phyloP scores from a whole-genome alignment of 345 rosid genomes.

The Moricandia arvensis region DNA sequence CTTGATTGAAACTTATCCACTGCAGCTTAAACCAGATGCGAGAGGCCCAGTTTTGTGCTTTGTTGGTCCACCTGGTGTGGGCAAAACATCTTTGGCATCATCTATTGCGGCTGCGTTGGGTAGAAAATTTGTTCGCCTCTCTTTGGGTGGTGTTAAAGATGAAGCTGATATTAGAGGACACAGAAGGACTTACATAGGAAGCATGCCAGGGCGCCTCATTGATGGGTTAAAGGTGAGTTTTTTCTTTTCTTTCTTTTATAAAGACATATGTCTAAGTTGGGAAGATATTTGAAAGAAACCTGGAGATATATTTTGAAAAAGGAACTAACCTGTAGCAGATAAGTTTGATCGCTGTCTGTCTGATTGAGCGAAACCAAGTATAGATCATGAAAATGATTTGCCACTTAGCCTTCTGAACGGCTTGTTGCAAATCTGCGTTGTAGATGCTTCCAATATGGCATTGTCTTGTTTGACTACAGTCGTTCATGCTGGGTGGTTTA shows the following conservation, averaged over 20 bases:
- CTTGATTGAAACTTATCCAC: slow-evolving; percentile 24
- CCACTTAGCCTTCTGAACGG: background rate
- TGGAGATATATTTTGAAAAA: background rate
- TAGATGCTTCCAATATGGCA: slow-evolving; percentile 3
- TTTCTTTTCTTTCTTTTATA: background rate
- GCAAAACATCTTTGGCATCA: slow-evolving; percentile 96
- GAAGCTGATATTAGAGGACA: slow-evolving; percentile 99
- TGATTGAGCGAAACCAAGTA: background rate
- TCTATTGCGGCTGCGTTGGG: slow-evolving; percentile 95
- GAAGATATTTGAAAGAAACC: background rate
- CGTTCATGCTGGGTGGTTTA: slow-evolving; percentile 12
- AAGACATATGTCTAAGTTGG: background rate
- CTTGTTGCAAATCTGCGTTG: slow-evolving; percentile 8
- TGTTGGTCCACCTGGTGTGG: slow-evolving; percentile 99
- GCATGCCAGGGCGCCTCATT: slow-evolving; percentile 99
- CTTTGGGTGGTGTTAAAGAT: slow-evolving; percentile 98
- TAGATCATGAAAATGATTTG: background rate
- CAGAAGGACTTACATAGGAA: slow-evolving; percentile 95
- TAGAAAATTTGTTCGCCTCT: slow-evolving; percentile 87
- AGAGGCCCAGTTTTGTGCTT: slow-evolving; percentile 96
- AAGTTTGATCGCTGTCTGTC: background rate
- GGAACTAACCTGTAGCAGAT: background rate
- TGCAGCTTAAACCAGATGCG: slow-evolving; percentile 98
- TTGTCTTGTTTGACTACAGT: background rate
- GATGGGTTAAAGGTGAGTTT: slow-evolving; percentile 83